Evolutionary conservation across 2,329 filamentous ascomycete genomes (phyloP).

Genomic region (Xylaria sp.): DNA sequence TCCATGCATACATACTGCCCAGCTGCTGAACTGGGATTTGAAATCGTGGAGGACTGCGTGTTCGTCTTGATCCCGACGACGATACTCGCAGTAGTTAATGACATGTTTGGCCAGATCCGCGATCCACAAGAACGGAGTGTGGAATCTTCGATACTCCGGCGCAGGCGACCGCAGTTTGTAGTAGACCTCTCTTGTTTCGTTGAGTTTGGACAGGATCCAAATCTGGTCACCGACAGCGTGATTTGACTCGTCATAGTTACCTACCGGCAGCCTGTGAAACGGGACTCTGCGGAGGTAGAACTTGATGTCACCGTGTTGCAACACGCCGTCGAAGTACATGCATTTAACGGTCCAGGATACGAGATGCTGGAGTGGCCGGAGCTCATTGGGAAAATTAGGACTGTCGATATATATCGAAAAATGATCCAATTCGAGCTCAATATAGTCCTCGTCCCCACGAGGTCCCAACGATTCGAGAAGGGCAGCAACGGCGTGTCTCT

Average conservation of each 20-base stretch:
- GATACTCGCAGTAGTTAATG: constrained; percentile 65
- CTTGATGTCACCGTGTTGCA: constrained; percentile 51
- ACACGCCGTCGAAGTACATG: constrained; percentile 64
- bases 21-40: constrained; percentile 58
- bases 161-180: constrained; percentile 66
- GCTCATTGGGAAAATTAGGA: constrained; percentile 49
- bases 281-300: constrained; percentile 61
- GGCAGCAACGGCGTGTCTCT: constrained; percentile 41
- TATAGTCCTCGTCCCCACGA: constrained; percentile 38
- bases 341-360: constrained; percentile 44
- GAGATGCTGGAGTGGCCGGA: constrained; percentile 61
- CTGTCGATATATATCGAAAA: constrained; percentile 62
- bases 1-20: constrained; percentile 57
- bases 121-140: constrained; percentile 71
- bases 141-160: constrained; percentile 65
- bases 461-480: constrained; percentile 34
- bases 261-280: constrained; percentile 67
- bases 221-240: constrained; percentile 58
- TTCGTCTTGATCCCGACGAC: constrained; percentile 37
- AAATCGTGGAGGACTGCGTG: constrained; percentile 63
- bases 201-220: constrained; percentile 65
- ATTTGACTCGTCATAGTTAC: constrained; percentile 62
- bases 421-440: constrained; percentile 59
- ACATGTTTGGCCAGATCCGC: constrained; percentile 73
- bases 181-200: constrained; percentile 57